Conservation (phyloP, 2,329 filamentous ascomycete genomes). For the Cladosporium sp. region DNA sequence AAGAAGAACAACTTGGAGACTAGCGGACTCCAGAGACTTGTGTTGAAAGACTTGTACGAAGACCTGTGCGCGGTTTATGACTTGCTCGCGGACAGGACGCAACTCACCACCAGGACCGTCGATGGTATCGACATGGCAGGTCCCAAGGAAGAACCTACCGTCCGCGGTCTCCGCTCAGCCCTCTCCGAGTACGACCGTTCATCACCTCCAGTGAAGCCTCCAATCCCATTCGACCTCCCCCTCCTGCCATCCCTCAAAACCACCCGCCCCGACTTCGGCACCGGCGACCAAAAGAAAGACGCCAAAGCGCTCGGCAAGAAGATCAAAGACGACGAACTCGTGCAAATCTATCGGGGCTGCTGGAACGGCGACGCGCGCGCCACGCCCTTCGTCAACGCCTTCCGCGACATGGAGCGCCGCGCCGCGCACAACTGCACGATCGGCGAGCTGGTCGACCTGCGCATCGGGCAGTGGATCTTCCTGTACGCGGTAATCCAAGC, state of each 20-base stretch:
- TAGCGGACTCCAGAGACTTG: conserved; percentile 78
- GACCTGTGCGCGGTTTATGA: conserved; percentile 89
- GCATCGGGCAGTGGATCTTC: conserved; percentile 77
- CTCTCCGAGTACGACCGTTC: conserved; percentile 86
- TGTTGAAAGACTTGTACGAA: conserved; percentile 75
- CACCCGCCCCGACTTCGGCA: conserved; percentile 61
- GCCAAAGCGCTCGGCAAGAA: conserved; percentile 65
- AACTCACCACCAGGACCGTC: conserved; percentile 72
- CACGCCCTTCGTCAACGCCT: conserved; percentile 64
- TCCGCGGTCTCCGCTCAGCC: conserved; percentile 70
- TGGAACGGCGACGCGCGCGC: conserved; percentile 70
- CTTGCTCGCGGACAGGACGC: conserved; percentile 73
- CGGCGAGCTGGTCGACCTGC: conserved; percentile 65
- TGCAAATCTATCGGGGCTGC: conserved; percentile 70
- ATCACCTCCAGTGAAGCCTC: conserved; percentile 82
- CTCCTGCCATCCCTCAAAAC: conserved; percentile 66
- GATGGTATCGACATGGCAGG: conserved; percentile 58
- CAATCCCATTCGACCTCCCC: conserved; percentile 85
- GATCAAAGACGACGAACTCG: conserved; percentile 74
- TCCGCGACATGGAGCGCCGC: conserved; percentile 66
- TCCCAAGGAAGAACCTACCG: conserved; percentile 54
- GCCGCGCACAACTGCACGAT: conserved; percentile 61
- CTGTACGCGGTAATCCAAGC: conserved; percentile 74
- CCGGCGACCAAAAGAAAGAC: conserved; percentile 69
- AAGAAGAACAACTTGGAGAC: conserved; percentile 90